Conservation (phyloP, 2,329 filamentous ascomycete genomes). For the Microcyclosporella mali region DNA sequence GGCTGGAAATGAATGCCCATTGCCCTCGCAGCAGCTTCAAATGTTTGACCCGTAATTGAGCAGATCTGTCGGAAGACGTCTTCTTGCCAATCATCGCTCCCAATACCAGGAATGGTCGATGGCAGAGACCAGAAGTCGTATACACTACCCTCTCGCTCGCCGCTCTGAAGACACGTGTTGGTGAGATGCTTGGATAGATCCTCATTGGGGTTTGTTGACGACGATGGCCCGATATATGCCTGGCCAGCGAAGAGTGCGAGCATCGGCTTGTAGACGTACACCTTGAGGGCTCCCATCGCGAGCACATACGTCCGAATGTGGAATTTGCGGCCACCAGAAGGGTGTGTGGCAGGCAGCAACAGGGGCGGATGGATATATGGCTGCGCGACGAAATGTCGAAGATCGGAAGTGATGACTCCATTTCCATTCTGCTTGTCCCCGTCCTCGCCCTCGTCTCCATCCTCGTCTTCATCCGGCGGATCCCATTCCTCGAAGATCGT, state of each 20-base stretch:
- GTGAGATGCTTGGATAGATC: constrained; percentile 76
- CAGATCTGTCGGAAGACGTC: constrained; percentile 70
- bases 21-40: constrained; percentile 75
- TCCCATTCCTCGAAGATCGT: constrained; percentile 91
- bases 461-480: constrained; percentile 61
- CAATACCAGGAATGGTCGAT: constrained; percentile 23
- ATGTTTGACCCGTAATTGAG: constrained; percentile 65
- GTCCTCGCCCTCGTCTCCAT: constrained; percentile 58
- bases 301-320: constrained; percentile 91
- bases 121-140: constrained; percentile 68
- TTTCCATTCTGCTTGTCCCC: constrained; percentile 31
- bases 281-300: constrained; percentile 66
- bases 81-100: constrained; percentile 44
- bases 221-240: constrained; percentile 62
- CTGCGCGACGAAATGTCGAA: constrained; percentile 93
- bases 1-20: constrained; percentile 92
- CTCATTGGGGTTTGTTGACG: constrained; percentile 31
- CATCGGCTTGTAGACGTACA: constrained; percentile 87
- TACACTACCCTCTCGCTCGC: constrained; percentile 58
- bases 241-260: constrained; percentile 83
- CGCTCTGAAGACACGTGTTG: constrained; percentile 82
- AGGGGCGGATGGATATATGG: constrained; percentile 89
- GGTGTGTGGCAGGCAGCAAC: constrained; percentile 50
- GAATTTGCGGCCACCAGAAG: constrained; percentile 67
- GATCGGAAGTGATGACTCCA: constrained; percentile 75